Base-by-base conservation (phyloP, 768 basidiomycete species). In the Kwoniella sp. region DNA sequence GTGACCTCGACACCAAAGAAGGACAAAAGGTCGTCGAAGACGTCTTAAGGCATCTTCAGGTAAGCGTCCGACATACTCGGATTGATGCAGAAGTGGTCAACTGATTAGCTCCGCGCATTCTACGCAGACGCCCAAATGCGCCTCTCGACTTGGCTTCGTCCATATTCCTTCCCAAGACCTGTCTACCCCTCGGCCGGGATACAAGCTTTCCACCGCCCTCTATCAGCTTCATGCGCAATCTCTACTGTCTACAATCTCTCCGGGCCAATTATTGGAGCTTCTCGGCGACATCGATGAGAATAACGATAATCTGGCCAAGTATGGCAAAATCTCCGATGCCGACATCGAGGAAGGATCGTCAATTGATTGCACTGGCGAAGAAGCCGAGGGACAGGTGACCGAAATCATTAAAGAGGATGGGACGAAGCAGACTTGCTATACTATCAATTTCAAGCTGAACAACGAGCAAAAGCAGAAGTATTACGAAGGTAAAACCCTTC, bases 1-100 rank as follows among this genome's bases (percentile, higher is more conserved):
- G 88, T 0, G 90, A 97, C 77, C 83, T 97, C 15, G 89, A 95
- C 68, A 85, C 83, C 8, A 81, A 82, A 7, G 84, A 82, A 1
- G 90, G 91, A 0, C 55, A 85, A 17, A 73, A 75, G n/a, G 80
- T 91, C 1, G 83, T 87, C n/a, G 85, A 83, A 60, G 88, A 89
- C 64, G 87, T 89, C 0, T 77, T 96, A 8, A 72, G 73, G 22
- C 88, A 89, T 5, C 74, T 90, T 2, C 68, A 79, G 66, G 92
- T 93, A 75, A 47, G 84, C 80, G 26, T 34, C 4, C 37, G 4
- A 29, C 53, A 31, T 38, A 30, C 65, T 26, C 38, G n/a, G n/a
- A 4, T 12, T 22, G 38, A 2, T 28, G 57, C 38, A 47, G 31
- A n/a, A 12, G 8, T 29, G n/a, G 20, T 22, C 7, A 37, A 29